Percentiles rank a stretch among this genome's conserved stretches.
phyloP scores from a whole-genome alignment of 2,329 filamentous ascomycete genomes.

The Alternaria ethzedia region DNA sequence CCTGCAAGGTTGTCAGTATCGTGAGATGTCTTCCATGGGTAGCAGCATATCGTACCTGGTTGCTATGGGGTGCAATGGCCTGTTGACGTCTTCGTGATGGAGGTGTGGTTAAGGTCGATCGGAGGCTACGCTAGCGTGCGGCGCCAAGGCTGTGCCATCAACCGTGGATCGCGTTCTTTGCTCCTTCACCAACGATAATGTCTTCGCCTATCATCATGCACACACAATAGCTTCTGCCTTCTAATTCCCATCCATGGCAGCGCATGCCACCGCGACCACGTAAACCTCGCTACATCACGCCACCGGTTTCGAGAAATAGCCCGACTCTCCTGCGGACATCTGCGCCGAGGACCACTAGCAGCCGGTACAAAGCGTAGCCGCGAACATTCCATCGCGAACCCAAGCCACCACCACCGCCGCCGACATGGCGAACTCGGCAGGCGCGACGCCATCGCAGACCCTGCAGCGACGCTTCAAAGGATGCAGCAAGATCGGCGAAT shows the following conservation, averaged over 20 bases:
- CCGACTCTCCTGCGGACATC: slow-evolving; percentile 13
- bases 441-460: slow-evolving; percentile 56
- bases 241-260: slow-evolving; percentile 29
- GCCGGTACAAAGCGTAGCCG: slow-evolving; percentile 2
- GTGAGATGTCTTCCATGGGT: background rate
- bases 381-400: background rate
- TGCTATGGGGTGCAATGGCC: slow-evolving; percentile 42
- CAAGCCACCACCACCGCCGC: background rate
- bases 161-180: slow-evolving; percentile 25
- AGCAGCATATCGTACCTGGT: slow-evolving; percentile 24
- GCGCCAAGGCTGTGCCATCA: slow-evolving; percentile 25
- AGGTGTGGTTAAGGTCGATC: slow-evolving; percentile 35
- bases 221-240: slow-evolving; percentile 22
- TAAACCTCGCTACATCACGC: slow-evolving; percentile 1
- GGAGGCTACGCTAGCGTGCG: slow-evolving; percentile 20
- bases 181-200: slow-evolving; percentile 19
- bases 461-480: slow-evolving; percentile 71
- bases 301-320: slow-evolving; percentile 20
- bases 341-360: slow-evolving; percentile 23
- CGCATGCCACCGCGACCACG: slow-evolving; percentile 19
- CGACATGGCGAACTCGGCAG: slow-evolving; percentile 27
- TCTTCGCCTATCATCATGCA: slow-evolving; percentile 17
- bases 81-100: slow-evolving; percentile 21
- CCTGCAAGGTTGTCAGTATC: slow-evolving; percentile 22
- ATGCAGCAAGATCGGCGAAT: slow-evolving; percentile 82